phyloP scores from a whole-genome alignment of 2,329 filamentous ascomycete genomes.

The Colletotrichum lupini region DNA sequence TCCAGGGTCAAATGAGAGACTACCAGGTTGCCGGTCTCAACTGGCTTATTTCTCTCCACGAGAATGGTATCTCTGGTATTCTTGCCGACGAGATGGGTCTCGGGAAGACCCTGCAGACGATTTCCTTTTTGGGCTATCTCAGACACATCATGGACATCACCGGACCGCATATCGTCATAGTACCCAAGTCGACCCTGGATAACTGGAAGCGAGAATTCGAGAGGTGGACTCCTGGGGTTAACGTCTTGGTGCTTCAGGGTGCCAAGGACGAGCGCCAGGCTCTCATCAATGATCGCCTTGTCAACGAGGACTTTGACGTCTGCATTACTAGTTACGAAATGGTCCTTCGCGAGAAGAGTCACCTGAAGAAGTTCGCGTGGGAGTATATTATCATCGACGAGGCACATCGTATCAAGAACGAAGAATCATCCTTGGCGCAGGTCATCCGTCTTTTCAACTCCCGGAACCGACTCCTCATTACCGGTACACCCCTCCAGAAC shows the following conservation, averaged over 20 bases:
- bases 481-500: slow-evolving; percentile 96
- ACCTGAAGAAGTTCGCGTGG: slow-evolving; percentile 98
- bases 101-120: slow-evolving; percentile 97
- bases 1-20: slow-evolving; percentile 91
- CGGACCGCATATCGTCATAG: slow-evolving; percentile 89
- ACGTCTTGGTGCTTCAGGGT: slow-evolving; percentile 92
- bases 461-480: slow-evolving; percentile 93
- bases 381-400: slow-evolving; percentile 99
- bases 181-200: slow-evolving; percentile 97
- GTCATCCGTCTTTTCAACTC: slow-evolving; percentile 98
- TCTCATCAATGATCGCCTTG: slow-evolving; percentile 90
- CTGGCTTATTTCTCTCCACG: slow-evolving; percentile 96
- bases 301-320: slow-evolving; percentile 96
- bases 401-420: slow-evolving; percentile 98
- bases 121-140: slow-evolving; percentile 94
- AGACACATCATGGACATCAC: slow-evolving; percentile 90
- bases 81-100: slow-evolving; percentile 98
- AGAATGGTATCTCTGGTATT: slow-evolving; percentile 98
- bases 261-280: slow-evolving; percentile 91
- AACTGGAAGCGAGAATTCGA: slow-evolving; percentile 98
- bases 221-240: slow-evolving; percentile 94
- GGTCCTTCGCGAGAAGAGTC: slow-evolving; percentile 94
- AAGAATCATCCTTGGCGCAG: slow-evolving; percentile 95
- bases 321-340: slow-evolving; percentile 99
- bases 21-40: slow-evolving; percentile 97